Base-by-base conservation (phyloP, 371 early-diverging fungal genomes). In the Syncephalastrum contaminatum region DNA sequence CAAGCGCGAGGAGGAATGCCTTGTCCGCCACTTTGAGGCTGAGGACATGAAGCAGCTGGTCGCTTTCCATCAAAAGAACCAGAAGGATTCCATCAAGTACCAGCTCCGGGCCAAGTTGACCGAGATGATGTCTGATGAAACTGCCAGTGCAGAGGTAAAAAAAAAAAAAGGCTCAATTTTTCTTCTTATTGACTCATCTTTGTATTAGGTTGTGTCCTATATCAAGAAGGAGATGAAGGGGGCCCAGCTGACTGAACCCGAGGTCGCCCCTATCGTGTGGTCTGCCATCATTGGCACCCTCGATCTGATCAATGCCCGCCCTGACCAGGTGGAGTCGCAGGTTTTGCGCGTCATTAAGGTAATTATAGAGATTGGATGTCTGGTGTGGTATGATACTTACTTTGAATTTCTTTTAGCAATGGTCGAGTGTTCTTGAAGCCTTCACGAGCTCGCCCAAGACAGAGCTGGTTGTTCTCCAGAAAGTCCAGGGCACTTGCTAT, bases 1-100 rank as follows among this genome's bases (percentile, higher is more conserved):
- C 78, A 93, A 94, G 80, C 85, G 93, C 56, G 86, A 86, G 64
- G 92, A 90, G 61, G 91, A 93, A 53, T 87, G 89, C 69, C 84
- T 96, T 61, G 87, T 84, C 36, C 89, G 90, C 49, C 94, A 95
- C 72, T 95, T 95, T 75, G 93, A 92, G 70, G 90, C 88, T 42
- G 91, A 93, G 67, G 94, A 92, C 50, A 86, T 96, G 86, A 90
- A 88, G 71, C 82, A 85, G 44, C 67, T 96, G 50, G 90, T 90
- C 36, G 90, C 86, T 30, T 89, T 88, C 77, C 85, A 88, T 65
- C 84, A 79, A 62, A 88, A 85, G 67, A 81, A 83, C 53, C 88
- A 88, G 67, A 83, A 80, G 58, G 76, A 81, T 46, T 79, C 81
- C 48, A 72, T 84, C 59, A 91, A 89, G 76, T 85, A 79, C n/a